A percentile compares a stretch with the other conserved stretches of the same genome.
Conservation (phyloP, 148 eudicot genomes). For the Pouteria glomerata region DNA sequence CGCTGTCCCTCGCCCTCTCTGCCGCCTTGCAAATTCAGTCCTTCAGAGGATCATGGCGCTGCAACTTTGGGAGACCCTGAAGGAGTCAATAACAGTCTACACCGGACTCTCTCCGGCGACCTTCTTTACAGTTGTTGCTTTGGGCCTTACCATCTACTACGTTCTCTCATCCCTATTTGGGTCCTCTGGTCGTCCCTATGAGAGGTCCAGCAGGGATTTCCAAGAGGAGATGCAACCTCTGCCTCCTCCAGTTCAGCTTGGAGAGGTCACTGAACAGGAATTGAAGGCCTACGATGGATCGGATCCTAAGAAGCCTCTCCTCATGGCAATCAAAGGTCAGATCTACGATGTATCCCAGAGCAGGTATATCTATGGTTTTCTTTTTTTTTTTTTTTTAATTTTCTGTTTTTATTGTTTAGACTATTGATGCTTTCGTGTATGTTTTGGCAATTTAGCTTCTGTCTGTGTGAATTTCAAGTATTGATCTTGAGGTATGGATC, state of each 20-base stretch:
- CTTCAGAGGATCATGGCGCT: no score
- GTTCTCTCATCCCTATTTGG: conserved; percentile 52
- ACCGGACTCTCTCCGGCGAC: conserved; percentile 72
- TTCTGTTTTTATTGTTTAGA: not conserved
- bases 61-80: conserved; percentile 71
- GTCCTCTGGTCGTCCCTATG: conserved; percentile 28
- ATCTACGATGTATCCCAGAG: conserved; percentile 96
- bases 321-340: conserved; percentile 95
- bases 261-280: conserved; percentile 76
- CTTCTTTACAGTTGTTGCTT: conserved; percentile 65
- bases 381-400: not conserved
- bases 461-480: not conserved
- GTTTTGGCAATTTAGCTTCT: not conserved
- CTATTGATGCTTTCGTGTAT: not conserved
- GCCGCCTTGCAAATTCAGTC: no score
- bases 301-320: conserved; percentile 74
- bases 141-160: conserved; percentile 70
- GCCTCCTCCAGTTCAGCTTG: conserved; percentile 84
- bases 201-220: conserved; percentile 14
- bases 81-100: conserved; percentile 61
- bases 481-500: not conserved
- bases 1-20: no score
- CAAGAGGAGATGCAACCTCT: conserved; percentile 55
- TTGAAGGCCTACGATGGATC: conserved; percentile 69
- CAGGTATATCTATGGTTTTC: conserved; percentile 40